Base-by-base conservation (phyloP, 345 rosid genomes). In the Pelargonium nanum region DNA sequence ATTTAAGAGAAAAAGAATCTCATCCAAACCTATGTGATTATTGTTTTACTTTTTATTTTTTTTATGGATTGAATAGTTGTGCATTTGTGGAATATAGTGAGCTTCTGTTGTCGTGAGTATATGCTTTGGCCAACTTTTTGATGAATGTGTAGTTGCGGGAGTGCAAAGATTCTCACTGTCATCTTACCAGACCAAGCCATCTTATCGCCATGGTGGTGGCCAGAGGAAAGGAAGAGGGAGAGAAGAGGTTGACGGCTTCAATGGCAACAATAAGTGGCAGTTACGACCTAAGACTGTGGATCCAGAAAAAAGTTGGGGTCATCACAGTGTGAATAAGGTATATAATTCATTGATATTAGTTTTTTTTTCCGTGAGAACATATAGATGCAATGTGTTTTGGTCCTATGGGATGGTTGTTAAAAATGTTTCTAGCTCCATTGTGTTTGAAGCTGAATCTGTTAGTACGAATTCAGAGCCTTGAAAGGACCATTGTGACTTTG, bases 241-340 rank as follows among this genome's bases (percentile, higher is more conserved):
- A 28, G 76, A 74, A 48, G 85, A 74, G 8, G 62, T 75, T 60
- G 87, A 76, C 52, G 83, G 70, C 48, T 40, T 40, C 48, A 28
- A 52, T 72, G 57, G 72, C 15, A 66, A 72, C 3, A 68, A 68
- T 6, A 92, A 73, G 78, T 78, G 75, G 24, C 93, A 82, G 73
- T 68, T 77, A 52, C 72, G 65, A 56, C 86, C 83, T 60, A 97
- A 85, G 19, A 86, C 92, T 20, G 99, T 93, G 59, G 88, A 86
- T 78, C 99, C 97, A 15, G 73, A 69, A 68, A 89, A 75, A 70
- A 97, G 99, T 54, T 93, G 97, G 97, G 83, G 76, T 19, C 85
- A 70, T 60, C 97, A 96, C 34, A 97, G 99, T 63, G 99, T 93
- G 6, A 96, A 87, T 62, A 83, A 78, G 96, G 99, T 89, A 85